phyloP scores from a whole-genome alignment of 2,329 filamentous ascomycete species.

The Raffaelea albimanens region DNA sequence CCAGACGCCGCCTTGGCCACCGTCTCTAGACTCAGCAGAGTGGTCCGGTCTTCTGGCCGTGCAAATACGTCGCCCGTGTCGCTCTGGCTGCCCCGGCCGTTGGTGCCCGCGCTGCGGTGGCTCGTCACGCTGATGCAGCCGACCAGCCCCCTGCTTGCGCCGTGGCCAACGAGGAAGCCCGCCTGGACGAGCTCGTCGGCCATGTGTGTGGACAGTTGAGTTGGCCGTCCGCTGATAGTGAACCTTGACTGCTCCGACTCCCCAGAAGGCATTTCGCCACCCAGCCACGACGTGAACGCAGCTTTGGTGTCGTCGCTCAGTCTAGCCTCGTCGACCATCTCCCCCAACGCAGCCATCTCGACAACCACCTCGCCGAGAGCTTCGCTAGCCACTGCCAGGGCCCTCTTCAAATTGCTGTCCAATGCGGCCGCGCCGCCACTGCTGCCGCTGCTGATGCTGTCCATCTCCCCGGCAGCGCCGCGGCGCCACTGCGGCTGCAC shows the following conservation, averaged over 20 bases:
- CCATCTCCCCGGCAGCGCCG: constrained; percentile 39
- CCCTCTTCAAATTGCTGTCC: constrained; percentile 29
- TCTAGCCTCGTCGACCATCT: constrained; percentile 26
- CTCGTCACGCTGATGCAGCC: constrained; percentile 19
- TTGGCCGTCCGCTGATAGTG: constrained; percentile 7
- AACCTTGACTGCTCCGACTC: constrained; percentile 21
- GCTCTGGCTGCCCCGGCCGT: constrained; percentile 8
- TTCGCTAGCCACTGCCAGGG: constrained; percentile 19
- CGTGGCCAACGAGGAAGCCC: constrained; percentile 54
- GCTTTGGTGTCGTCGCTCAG: constrained; percentile 34
- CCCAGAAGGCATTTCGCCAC: constrained; percentile 31
- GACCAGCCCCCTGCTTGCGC: constrained; percentile 13
- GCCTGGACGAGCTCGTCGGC: constrained; percentile 50
- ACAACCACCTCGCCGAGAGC: constrained; percentile 50
- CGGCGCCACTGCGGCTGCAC: constrained; percentile 45
- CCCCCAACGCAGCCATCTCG: constrained; percentile 45
- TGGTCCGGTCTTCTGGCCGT: constrained; percentile 44
- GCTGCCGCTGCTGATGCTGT: not conserved
- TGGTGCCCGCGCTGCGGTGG: constrained; percentile 9
- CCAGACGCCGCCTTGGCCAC: constrained; percentile 60
- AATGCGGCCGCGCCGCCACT: constrained; percentile 48
- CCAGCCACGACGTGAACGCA: constrained; percentile 42
- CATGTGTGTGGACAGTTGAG: constrained; percentile 31
- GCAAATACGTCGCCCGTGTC: constrained; percentile 26
- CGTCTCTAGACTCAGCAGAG: constrained; percentile 50